phyloP scores from a whole-genome alignment of 2,329 filamentous ascomycete species.

The Trichoderma koningii region DNA sequence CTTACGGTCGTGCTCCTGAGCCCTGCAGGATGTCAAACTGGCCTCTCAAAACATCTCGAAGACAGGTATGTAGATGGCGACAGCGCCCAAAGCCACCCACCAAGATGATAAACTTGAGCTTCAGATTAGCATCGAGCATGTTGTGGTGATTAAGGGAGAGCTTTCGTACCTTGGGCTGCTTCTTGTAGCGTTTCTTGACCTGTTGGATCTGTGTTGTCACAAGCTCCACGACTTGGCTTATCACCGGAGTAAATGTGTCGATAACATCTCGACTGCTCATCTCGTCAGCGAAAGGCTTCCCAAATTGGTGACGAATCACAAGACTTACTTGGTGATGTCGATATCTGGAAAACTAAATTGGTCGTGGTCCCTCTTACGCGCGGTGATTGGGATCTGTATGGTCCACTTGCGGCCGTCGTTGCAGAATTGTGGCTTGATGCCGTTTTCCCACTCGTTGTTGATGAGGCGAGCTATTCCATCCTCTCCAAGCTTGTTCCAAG shows the following conservation, averaged over 20 bases:
- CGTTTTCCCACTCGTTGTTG: constrained; percentile 37
- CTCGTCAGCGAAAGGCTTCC: not conserved
- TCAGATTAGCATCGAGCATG: not conserved
- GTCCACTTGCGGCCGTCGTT: constrained; percentile 29
- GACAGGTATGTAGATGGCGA: constrained; percentile 33
- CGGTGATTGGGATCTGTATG: constrained; percentile 29
- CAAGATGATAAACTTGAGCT: constrained; percentile 41
- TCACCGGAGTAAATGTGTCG: constrained; percentile 32
- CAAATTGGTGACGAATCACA: too few species aligned
- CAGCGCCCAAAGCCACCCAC: constrained; percentile 45
- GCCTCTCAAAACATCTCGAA: constrained; percentile 21
- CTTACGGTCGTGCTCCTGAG: constrained; percentile 40
- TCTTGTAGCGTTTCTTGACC: constrained; percentile 27
- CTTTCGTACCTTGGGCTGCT: constrained; percentile 39
- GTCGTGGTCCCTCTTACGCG: not conserved
- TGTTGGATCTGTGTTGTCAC: constrained; percentile 34
- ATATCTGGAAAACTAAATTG: not conserved
- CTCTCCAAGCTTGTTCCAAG: constrained; percentile 24
- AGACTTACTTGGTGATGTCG: not conserved
- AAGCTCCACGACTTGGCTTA: constrained; percentile 31
- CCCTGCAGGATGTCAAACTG: constrained; percentile 37
- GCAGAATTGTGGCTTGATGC: constrained; percentile 35
- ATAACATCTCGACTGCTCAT: constrained; percentile 32
- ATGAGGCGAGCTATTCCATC: constrained; percentile 30
- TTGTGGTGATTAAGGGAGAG: too few species aligned